Evolutionary conservation across 306 rosid species (phyloP).

Genomic region (Echinosophora koreensis): DNA sequence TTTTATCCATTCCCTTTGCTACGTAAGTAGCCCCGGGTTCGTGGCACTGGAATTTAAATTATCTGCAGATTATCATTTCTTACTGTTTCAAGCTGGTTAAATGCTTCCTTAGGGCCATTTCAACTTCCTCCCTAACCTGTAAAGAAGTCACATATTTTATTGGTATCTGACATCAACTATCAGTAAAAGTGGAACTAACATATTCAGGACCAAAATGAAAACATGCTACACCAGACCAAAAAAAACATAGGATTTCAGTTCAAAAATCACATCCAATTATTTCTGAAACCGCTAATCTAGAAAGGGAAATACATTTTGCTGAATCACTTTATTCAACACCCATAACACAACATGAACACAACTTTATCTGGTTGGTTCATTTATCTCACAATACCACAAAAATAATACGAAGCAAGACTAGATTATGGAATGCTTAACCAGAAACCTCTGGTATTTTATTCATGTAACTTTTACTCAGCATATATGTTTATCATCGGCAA

Average conservation of each 20-base stretch:
- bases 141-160: conserved; percentile 41
- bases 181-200: conserved; percentile 35
- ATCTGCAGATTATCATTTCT: conserved; percentile 50
- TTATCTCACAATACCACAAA: conserved; percentile 32
- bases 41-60: conserved; percentile 34
- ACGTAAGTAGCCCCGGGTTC: conserved; percentile 7
- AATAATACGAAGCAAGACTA: conserved; percentile 13
- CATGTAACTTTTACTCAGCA: neutral
- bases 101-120: conserved; percentile 82
- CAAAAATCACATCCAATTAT: conserved; percentile 34
- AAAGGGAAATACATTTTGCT: conserved; percentile 22
- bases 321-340: conserved; percentile 27
- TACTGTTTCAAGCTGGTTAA: conserved; percentile 79
- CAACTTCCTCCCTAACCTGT: conserved; percentile 98
- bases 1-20: conserved; percentile 31
- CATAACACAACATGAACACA: conserved; percentile 17
- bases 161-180: conserved; percentile 28
- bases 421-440: conserved; percentile 33
- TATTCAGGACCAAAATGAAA: conserved; percentile 36
- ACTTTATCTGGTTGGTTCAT: conserved; percentile 35
- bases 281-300: conserved; percentile 20
- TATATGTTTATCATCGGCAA: neutral
- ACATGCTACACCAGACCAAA: conserved; percentile 22
- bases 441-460: conserved; percentile 19
- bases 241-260: conserved; percentile 19